Base-by-base conservation (phyloP, 768 basidiomycete species). In the Pisolithus microcarpus region DNA sequence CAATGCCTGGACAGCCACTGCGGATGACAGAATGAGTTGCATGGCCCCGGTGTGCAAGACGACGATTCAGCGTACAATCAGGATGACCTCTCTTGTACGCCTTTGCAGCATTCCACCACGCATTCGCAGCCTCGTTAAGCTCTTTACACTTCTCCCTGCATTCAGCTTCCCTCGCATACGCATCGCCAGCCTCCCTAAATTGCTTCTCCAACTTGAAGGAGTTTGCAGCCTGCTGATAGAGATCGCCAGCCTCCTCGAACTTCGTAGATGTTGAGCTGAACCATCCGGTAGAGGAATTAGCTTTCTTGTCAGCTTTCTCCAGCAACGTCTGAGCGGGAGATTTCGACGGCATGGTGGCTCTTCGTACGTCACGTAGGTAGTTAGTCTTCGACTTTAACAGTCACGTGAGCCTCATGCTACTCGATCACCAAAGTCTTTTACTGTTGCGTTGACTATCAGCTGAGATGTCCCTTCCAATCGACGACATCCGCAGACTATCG, bases 91-190 rank as follows among this genome's bases (percentile, higher is more conserved):
- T 79, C 75, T 97, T 99, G 76, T 89, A 99, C 10, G 87, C 84
- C 72, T 98, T 98, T 31, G 91, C 85, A 11, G 96, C 94, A 65
- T 95, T 96, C 90, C 95, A 97, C 86, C 87, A 98, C 8, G 94
- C 94, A 64, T 94, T 95, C 19, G 93, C 88, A n/a, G 95, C 94
- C 58, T 98, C 96, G 57, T 92, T 92, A 43, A 66, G 69, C 70
- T 98, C 95, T 43, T 87, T 85, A 61, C 82, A 85, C 53, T 84
- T 82, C 70, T 94, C 85, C 59, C 93, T 80, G 67, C 93, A 96
- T 60, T 97, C 93, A 1, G 95, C 96, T 64, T 98, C 96, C 57
- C 87, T 80, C 38, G 91, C 81, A 64, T 94, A 95, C 13, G 89
- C 82, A 68, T 94, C 89, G 3, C 96, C 96, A 1, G 91, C 88